A percentile compares a stretch with the other conserved stretches of the same genome.
Conservation (phyloP, 768 basidiomycete species). For the Multifurca ochricompacta region DNA sequence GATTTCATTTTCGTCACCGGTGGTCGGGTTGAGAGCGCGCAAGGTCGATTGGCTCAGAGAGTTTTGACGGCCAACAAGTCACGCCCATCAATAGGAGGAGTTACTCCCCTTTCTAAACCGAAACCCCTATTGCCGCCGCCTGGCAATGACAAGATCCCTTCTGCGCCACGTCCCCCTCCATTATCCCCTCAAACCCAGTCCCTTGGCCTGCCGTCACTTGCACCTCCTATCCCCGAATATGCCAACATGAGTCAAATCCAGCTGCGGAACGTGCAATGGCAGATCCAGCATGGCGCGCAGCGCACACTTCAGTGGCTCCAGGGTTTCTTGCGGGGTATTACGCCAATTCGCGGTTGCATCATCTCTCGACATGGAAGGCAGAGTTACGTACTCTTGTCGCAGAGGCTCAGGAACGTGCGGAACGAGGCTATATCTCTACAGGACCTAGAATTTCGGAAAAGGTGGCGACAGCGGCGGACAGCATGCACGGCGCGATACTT, state of each 20-base stretch:
- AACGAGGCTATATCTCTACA: conserved; percentile 29
- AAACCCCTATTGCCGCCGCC: neutral
- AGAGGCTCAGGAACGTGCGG: conserved; percentile 68
- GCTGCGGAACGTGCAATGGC: conserved; percentile 74
- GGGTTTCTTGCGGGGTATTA: conserved; percentile 75
- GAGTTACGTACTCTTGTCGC: conserved; percentile 76
- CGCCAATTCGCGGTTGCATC: conserved; percentile 83
- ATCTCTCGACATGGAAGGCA: conserved; percentile 86
- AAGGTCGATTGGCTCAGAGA: conserved; percentile 39
- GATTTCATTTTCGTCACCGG: conserved; percentile 55
- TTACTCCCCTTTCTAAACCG: neutral
- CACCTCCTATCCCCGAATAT: conserved; percentile 50
- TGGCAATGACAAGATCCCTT: neutral
- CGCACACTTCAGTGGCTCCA: conserved; percentile 79
- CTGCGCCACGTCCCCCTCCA: conserved; percentile 7
- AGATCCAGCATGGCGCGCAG: conserved; percentile 75
- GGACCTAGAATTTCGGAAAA: conserved; percentile 22
- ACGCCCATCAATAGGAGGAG: neutral
- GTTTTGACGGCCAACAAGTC: conserved; percentile 25
- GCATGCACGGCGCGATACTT: conserved; percentile 37
- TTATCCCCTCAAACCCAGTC: conserved; percentile 36
- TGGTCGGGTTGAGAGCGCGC: conserved; percentile 40
- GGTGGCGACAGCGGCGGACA: conserved; percentile 17
- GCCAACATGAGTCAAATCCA: conserved; percentile 61
- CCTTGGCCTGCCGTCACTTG: conserved; percentile 35